These are phyloP conservation scores for Apophysomyces elegans DNA, from an alignment of 371 early-diverging fungal species.

Conservation along the genomic window DNA sequence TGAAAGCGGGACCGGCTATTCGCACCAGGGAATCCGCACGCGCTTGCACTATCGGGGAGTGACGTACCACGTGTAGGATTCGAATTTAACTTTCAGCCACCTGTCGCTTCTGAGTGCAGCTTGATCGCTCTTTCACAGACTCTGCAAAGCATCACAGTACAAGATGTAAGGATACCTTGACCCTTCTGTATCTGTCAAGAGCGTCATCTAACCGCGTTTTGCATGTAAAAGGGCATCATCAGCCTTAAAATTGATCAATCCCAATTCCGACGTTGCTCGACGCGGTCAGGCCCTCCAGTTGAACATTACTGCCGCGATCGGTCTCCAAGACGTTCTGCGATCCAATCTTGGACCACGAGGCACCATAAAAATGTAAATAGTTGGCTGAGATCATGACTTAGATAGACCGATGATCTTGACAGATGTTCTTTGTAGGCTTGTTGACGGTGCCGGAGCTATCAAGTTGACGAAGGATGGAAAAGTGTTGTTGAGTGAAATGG, in stretches of 20 bases:
- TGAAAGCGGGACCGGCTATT: too few species aligned
- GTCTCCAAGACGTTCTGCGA: conserved; percentile 94
- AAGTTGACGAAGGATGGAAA: conserved; percentile 98
- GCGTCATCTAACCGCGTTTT: background rate
- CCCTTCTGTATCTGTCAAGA: background rate
- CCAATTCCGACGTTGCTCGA: conserved; percentile 97
- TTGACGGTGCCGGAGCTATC: conserved; percentile 94
- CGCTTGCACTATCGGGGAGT: too few species aligned
- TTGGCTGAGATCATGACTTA: background rate
- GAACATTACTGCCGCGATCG: conserved; percentile 96
- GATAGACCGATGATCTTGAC: background rate
- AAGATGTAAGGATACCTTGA: background rate
- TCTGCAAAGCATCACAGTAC: conserved; percentile 49
- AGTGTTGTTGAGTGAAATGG: conserved; percentile 97
- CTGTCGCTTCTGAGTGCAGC: background rate
- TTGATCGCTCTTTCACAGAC: background rate
- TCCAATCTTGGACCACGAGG: conserved; percentile 99
- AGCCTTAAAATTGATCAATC: conserved; percentile 94
- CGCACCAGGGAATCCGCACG: too few species aligned
- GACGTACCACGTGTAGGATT: too few species aligned
- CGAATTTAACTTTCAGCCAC: too few species aligned
- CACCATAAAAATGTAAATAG: conserved; percentile 95
- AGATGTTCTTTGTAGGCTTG: conserved; percentile 71
- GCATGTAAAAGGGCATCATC: conserved; percentile 41
- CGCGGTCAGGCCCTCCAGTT: conserved; percentile 98